Evolutionary conservation across 1,284 basidiomycete species (phyloP), one percentile per base, ranked within the genome.

Genomic region (Papiliotrema flavescens): DNA sequence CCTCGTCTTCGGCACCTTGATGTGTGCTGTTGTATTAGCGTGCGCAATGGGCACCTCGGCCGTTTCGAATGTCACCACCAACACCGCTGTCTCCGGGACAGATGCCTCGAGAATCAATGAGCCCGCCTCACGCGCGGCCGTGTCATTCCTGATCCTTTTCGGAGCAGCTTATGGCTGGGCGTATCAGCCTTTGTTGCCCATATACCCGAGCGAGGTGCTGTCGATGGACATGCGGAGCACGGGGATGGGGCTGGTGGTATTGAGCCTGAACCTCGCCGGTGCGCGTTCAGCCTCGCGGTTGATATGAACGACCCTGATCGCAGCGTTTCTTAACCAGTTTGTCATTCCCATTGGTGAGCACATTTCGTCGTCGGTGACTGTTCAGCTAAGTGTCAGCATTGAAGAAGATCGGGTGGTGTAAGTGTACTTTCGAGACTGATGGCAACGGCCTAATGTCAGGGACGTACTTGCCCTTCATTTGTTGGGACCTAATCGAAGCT

Each of bases 391-490:
- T n/a, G 23, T 13, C 15, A 41, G 49, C 39, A 3, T 20, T 39
- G 35, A 49, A 39, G 6, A 35, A 50, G 50, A 59, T 61, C 24
- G 54, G 57, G n/a, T 59, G 54, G 54, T 58, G 57, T 59, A 34
- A 41, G 46, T 53, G n/a, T 22, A 5, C 42, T 34, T 24, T 5
- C 26, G 19, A 15, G 40, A 32, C 8, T 35, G n/a, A 20, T 7
- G 22, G 28, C 9, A 14, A 22, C 36, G 28, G 32, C 2, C 19
- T 32, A 3, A 41, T 15, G 37, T 3, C 24, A 60, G 58, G 57
- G 57, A 60, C 60, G 19, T 65, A 61, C 36, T 53, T 65, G 19
- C 64, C 64, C 15, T 63, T 59, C 52, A 49, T 65, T n/a, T 51
- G 53, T 20, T 63, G 62, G 60, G 62, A 57, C 22, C 15, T 61